Base-by-base conservation (phyloP, 148 eudicot genomes). In the Cornus florida region DNA sequence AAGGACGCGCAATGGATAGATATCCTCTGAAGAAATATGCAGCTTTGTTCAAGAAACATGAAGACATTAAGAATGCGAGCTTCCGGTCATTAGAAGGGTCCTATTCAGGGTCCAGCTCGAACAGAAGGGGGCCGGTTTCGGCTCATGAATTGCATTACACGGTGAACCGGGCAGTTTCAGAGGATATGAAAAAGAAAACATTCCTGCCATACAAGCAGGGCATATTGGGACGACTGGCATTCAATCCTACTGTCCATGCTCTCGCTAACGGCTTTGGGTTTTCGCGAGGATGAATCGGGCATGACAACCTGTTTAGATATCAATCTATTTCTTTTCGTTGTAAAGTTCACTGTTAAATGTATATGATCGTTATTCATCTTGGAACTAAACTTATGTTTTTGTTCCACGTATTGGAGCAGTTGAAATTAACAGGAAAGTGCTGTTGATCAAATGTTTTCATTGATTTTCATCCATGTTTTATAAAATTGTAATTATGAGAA, bases 81-180 rank as follows among this genome's bases (percentile, higher is more conserved):
- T 74, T 75, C 69, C 73, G 90, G 74, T 78, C 83, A 23, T 41
- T 56, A 2, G 83, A 75, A 4, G 70, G 67, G 1, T 33, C 75
- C 79, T 86, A 24, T 81, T 81, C 77, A 2, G 70, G 67, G 4
- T 24, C 75, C 81, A 74, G 39, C 5, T 75, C 86, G 11, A 85
- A 60, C 67, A 88, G 90, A 53, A 88, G 81, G 77, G 86, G 81
- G 16, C 80, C 33, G 20, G 74, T 85, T 14, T 91, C 98, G 22
- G 92, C 98, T 50, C 97, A 94, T 53, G 95, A 94, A 76, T 56
- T 85, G 86, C 95, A 94, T 77, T 94, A 91, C 70, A 88, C 88
- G 0, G 48, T 82, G 41, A 94, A 92, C 76, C 83, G 84, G 75
- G 95, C 97, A 46, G 90, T 83, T 68, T 84, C 91, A 7, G 91